Base-by-base conservation (phyloP, 2,329 filamentous ascomycete species). In the Plectosphaerella plurivora region DNA sequence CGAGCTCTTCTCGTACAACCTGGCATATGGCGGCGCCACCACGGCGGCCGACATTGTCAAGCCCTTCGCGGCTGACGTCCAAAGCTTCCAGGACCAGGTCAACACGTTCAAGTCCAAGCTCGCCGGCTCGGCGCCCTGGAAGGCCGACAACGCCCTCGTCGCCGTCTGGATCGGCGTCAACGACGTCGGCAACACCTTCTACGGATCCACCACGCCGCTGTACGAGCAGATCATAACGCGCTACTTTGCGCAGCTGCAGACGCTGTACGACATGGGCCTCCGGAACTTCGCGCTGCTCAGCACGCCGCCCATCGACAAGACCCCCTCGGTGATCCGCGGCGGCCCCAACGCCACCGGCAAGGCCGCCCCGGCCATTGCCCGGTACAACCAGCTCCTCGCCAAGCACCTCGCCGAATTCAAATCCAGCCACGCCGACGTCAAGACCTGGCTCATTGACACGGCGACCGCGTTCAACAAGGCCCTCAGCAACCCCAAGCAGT, bases 151-250 rank as follows among this genome's bases (percentile, higher is more conserved):
- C 51, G 69, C 72, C 0, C 69, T 82, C 2, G 78, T 79, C 55
- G 71, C 72, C 6, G 72, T 79, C 49, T 81, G 73, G 68, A 77
- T 82, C 49, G 79, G 79, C 36, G 76, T 82, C 59, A 83, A 83
- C 60, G 79, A 83, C 57, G 70, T 82, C 15, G 75, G 75, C 14
- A 78, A 76, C 59, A 68, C 69, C 11, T 81, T 74, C 67, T 73
- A 65, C 61, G 28, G 18, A 18, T 54, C 58, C 3, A 53, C 57
- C n/a, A 15, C 16, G 15, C 15, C 14, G 37, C 15, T 18, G 15
- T 54, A 60, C 41, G 62, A 60, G 39, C 55, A 59, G 5, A 54
- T 73, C 4, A 54, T 70, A 0, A 68, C 78, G 15, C 64, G 65
- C 28, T 78, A 79, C 49, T 74, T 74, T 48, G 56, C 61, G 3